Evolutionary conservation across 257 asterid species (phyloP).

Genomic region (Rhazya stricta): DNA sequence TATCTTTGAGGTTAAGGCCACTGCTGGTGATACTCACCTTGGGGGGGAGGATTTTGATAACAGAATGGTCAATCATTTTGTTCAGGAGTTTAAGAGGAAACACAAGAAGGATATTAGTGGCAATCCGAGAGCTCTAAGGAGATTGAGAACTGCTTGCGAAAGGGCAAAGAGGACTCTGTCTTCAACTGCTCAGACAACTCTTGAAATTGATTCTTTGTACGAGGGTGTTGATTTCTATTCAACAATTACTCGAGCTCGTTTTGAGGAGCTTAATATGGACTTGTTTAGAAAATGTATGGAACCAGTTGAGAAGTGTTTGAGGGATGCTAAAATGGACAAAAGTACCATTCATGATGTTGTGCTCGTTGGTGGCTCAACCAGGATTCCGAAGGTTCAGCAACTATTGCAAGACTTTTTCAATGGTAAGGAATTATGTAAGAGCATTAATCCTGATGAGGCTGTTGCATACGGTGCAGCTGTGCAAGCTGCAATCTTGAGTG

Average conservation of each 20-base stretch:
- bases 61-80: slow-evolving; percentile 76
- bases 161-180: slow-evolving; percentile 16
- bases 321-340: slow-evolving; percentile 15
- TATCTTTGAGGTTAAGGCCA: slow-evolving; percentile 33
- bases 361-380: slow-evolving; percentile 39
- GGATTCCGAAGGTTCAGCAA: slow-evolving; percentile 43
- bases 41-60: slow-evolving; percentile 42
- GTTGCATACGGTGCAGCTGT: slow-evolving; percentile 47
- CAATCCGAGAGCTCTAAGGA: slow-evolving; percentile 58
- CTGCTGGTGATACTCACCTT: slow-evolving; percentile 42
- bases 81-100: slow-evolving; percentile 82
- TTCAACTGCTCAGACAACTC: slow-evolving; percentile 11
- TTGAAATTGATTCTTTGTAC: slow-evolving; percentile 8
- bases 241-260: slow-evolving; percentile 13
- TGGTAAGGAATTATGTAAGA: slow-evolving; percentile 32
- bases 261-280: slow-evolving; percentile 14
- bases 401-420: slow-evolving; percentile 36
- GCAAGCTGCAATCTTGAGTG: slow-evolving; percentile 27
- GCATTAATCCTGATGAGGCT: slow-evolving; percentile 39
- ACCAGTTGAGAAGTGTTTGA: slow-evolving; percentile 9
- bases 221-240: slow-evolving; percentile 14
- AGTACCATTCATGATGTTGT: slow-evolving; percentile 3
- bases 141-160: slow-evolving; percentile 47
- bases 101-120: slow-evolving; percentile 74
- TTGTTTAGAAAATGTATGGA: slow-evolving; percentile 13